phyloP scores from a whole-genome alignment of 441 rosid species.

The Gossypium schwendimanii region DNA sequence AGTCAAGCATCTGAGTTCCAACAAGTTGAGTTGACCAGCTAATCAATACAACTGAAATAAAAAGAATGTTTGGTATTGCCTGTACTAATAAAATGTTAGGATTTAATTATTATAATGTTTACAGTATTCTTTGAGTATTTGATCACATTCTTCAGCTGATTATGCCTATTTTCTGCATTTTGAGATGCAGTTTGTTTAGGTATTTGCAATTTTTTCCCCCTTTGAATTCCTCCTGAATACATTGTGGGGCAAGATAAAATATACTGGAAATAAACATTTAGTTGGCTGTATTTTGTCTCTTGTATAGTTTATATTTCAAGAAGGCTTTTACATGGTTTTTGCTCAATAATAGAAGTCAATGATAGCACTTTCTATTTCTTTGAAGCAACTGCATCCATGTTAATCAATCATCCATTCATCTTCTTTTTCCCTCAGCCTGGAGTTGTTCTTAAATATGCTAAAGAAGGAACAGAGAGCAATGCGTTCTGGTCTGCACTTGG shows the following conservation, averaged over 20 bases:
- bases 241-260: neutral
- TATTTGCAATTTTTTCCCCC: neutral
- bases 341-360: neutral
- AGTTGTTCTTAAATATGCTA: conserved; percentile 73
- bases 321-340: neutral
- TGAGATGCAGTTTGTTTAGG: neutral
- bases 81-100: neutral
- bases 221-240: neutral
- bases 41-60: neutral
- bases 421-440: conserved; percentile 55
- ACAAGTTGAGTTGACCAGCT: neutral
- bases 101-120: conserved; percentile 1
- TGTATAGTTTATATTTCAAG: neutral
- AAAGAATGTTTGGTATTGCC: neutral
- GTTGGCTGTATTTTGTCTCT: neutral
- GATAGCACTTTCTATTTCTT: neutral
- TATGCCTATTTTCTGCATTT: neutral
- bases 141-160: conserved; percentile 3
- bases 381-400: neutral
- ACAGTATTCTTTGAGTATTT: neutral
- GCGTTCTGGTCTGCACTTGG: conserved; percentile 95
- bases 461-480: conserved; percentile 99
- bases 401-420: conserved; percentile 4
- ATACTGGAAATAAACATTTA: neutral
- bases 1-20: neutral